phyloP scores from a whole-genome alignment of 2,329 filamentous ascomycete genomes.

The Penicillium aurantiogriseum region DNA sequence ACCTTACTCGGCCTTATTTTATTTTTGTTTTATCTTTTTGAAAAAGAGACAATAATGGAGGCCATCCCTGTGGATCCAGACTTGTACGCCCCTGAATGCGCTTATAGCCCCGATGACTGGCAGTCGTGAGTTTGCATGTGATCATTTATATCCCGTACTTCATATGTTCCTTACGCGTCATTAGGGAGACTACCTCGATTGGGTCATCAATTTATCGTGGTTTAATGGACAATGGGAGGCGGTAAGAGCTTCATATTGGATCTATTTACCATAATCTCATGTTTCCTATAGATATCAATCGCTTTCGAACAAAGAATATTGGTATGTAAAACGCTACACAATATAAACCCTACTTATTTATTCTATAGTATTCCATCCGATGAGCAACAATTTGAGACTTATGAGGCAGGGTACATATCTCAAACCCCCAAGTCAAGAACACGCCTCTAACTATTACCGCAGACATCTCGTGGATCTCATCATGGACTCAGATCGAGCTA shows the following conservation, averaged over 20 bases:
- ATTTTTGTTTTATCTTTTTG: not conserved
- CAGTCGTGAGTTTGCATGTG: slow-evolving; percentile 6
- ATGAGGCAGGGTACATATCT: slow-evolving; percentile 4
- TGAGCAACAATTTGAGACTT: slow-evolving; percentile 9
- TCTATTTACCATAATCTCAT: not conserved
- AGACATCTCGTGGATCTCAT: slow-evolving; percentile 17
- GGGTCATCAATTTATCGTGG: slow-evolving; percentile 8
- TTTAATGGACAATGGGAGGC: slow-evolving; percentile 5
- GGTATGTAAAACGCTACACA: not conserved
- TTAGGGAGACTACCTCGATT: slow-evolving; percentile 7
- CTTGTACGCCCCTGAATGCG: not conserved
- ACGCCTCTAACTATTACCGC: not conserved
- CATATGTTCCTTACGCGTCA: not conserved
- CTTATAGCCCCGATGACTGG: slow-evolving; percentile 7
- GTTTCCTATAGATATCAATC: slow-evolving; percentile 4
- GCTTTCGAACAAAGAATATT: slow-evolving; percentile 7
- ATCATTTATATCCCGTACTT: too few species aligned
- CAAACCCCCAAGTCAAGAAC: not conserved
- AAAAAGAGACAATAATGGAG: not conserved
- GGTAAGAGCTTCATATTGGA: not conserved
- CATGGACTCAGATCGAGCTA: slow-evolving; percentile 12
- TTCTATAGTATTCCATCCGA: slow-evolving; percentile 5
- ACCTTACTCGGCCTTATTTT: not conserved
- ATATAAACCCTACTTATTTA: not conserved
- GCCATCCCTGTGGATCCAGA: slow-evolving; percentile 2